Percentiles rank a stretch among this genome's conserved stretches.
Evolutionary conservation across 1,139 yeast species (phyloP).

Genomic region (Candida neerlandica): DNA sequence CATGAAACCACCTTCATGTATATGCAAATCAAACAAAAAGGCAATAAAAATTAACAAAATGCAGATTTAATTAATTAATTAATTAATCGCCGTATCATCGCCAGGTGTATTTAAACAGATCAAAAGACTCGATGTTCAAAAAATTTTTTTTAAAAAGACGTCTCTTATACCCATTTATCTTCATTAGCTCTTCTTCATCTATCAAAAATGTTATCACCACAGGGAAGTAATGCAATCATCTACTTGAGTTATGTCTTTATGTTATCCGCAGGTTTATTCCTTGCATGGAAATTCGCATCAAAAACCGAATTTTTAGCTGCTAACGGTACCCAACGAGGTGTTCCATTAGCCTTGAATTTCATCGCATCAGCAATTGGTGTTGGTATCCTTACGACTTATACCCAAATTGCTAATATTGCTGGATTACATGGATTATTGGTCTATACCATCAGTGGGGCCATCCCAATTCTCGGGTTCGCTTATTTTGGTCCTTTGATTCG

Average conservation of each 20-base stretch:
- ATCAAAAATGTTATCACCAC: constrained; percentile 34
- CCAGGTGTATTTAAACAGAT: too few relatives aligned
- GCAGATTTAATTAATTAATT: too few relatives aligned
- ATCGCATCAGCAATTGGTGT: constrained; percentile 93
- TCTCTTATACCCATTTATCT: too few relatives aligned
- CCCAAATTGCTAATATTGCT: constrained; percentile 81
- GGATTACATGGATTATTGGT: constrained; percentile 89
- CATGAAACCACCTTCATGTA: too few relatives aligned
- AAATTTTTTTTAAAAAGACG: too few relatives aligned
- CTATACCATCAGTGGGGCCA: constrained; percentile 77
- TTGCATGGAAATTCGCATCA: constrained; percentile 56
- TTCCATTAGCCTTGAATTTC: constrained; percentile 84
- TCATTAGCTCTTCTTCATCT: too few relatives aligned
- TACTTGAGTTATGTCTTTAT: constrained; percentile 73
- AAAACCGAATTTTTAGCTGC: constrained; percentile 65
- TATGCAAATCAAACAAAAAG: too few relatives aligned
- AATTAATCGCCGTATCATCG: too few relatives aligned
- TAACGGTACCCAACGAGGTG: constrained; percentile 76
- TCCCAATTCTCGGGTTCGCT: constrained; percentile 84
- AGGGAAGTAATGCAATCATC: constrained; percentile 69
- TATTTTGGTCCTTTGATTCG: constrained; percentile 81
- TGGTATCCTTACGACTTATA: constrained; percentile 83
- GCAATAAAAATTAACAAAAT: too few relatives aligned
- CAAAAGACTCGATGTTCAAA: too few relatives aligned
- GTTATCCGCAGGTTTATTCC: constrained; percentile 57